These are phyloP conservation scores for Globisporangium acanthophoron DNA, from an alignment of 352 stramenopile species.

Conservation along the genomic window DNA sequence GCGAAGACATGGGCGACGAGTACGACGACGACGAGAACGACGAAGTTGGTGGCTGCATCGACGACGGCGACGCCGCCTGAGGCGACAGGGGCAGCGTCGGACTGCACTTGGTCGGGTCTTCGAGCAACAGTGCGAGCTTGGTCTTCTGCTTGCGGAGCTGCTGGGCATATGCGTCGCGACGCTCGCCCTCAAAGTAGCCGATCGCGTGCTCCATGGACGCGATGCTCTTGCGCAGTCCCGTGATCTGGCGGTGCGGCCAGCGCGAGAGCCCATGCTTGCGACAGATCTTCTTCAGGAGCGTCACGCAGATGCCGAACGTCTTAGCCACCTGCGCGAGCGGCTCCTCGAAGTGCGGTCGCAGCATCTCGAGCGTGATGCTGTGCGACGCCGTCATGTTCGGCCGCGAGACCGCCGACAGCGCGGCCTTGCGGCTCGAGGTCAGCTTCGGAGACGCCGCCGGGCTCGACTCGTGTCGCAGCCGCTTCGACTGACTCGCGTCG, in stretches of 20 bases:
- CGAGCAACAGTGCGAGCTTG: slow-evolving; percentile 60
- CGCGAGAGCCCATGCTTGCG: slow-evolving; percentile 69
- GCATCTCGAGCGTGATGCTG: slow-evolving; percentile 77
- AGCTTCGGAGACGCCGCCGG: background rate
- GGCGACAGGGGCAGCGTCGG: slow-evolving; percentile 11
- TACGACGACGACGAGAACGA: background rate
- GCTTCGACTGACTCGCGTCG: slow-evolving; percentile 8
- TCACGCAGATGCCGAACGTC: slow-evolving; percentile 78
- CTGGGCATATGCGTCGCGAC: slow-evolving; percentile 62
- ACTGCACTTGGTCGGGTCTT: slow-evolving; percentile 56
- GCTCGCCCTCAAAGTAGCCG: slow-evolving; percentile 63
- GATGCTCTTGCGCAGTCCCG: slow-evolving; percentile 82
- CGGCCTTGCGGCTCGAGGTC: slow-evolving; percentile 16
- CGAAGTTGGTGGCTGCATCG: background rate
- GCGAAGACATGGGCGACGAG: background rate
- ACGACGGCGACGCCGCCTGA: background rate
- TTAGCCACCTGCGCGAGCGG: slow-evolving; percentile 72
- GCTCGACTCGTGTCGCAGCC: slow-evolving; percentile 1
- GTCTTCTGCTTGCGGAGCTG: slow-evolving; percentile 72
- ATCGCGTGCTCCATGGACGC: slow-evolving; percentile 82
- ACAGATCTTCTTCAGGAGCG: slow-evolving; percentile 85
- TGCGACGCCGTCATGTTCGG: slow-evolving; percentile 71
- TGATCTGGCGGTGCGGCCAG: slow-evolving; percentile 85
- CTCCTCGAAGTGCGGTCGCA: slow-evolving; percentile 82
- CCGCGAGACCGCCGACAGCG: slow-evolving; percentile 10